Evolutionary conservation across 2,329 filamentous ascomycete genomes (phyloP).

Genomic region (Xylaria sp.): DNA sequence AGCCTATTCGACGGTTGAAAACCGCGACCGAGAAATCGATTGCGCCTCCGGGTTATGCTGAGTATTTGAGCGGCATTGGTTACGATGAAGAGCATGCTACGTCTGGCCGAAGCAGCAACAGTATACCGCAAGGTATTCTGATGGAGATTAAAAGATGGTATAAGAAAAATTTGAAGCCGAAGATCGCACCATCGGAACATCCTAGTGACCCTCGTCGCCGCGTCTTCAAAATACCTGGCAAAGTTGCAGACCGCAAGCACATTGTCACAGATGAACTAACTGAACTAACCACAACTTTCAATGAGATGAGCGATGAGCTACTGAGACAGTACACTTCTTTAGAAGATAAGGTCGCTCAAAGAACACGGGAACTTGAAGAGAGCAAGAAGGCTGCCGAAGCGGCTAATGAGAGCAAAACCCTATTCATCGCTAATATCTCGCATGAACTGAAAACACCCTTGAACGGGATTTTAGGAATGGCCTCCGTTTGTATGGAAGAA

Average conservation of each 20-base stretch:
- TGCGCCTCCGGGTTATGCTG: slow-evolving; percentile 70
- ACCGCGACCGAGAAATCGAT: slow-evolving; percentile 80
- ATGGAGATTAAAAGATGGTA: slow-evolving; percentile 54
- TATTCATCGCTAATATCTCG: slow-evolving; percentile 96
- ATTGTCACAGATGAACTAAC: slow-evolving; percentile 85
- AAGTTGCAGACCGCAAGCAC: slow-evolving; percentile 80
- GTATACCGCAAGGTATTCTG: slow-evolving; percentile 58
- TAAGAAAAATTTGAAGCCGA: slow-evolving; percentile 49
- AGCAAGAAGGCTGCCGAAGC: slow-evolving; percentile 93
- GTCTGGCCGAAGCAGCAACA: slow-evolving; percentile 43
- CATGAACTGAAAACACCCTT: slow-evolving; percentile 91
- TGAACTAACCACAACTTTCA: slow-evolving; percentile 86
- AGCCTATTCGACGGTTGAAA: slow-evolving; percentile 81
- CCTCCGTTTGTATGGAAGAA: slow-evolving; percentile 91
- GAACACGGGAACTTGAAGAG: slow-evolving; percentile 85
- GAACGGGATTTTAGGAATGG: slow-evolving; percentile 96
- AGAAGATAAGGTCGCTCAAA: slow-evolving; percentile 84
- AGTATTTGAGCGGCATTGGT: slow-evolving; percentile 57
- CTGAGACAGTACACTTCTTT: slow-evolving; percentile 86
- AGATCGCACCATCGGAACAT: slow-evolving; percentile 46
- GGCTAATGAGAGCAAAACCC: slow-evolving; percentile 96
- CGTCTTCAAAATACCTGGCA: slow-evolving; percentile 85
- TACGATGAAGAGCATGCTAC: slow-evolving; percentile 55
- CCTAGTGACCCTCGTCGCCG: slow-evolving; percentile 58
- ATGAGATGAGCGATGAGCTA: slow-evolving; percentile 92